phyloP scores from a whole-genome alignment of 768 basidiomycete species.

The Calocybe indica region DNA sequence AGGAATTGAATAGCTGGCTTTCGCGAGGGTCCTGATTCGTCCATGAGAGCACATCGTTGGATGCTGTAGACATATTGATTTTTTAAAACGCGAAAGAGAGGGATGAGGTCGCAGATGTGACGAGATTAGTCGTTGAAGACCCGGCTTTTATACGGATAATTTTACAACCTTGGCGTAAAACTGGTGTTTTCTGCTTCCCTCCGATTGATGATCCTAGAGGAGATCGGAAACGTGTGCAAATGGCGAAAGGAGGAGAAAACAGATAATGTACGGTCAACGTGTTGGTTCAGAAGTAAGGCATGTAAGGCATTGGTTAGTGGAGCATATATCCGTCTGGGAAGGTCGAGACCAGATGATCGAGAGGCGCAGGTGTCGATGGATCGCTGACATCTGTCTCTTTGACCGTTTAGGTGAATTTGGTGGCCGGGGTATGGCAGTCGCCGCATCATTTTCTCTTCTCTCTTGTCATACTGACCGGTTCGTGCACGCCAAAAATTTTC shows the following conservation, averaged over 20 bases:
- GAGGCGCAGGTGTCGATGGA: conserved; percentile 52
- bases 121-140: too few relatives aligned
- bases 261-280: conserved; percentile 70
- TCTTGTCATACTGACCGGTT: conserved; percentile 14
- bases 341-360: conserved; percentile 61
- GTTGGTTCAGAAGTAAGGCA: conserved; percentile 60
- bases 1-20: conserved; percentile 76
- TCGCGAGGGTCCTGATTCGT: conserved; percentile 83
- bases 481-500: conserved; percentile 18
- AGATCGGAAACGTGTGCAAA: conserved; percentile 74
- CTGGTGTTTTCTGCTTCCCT: conserved; percentile 31
- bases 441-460: conserved; percentile 17
- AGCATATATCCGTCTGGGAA: conserved; percentile 59
- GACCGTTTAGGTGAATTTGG: conserved; percentile 13
- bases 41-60: conserved; percentile 78
- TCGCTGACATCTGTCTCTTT: conserved; percentile 25
- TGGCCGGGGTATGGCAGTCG: conserved; percentile 8
- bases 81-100: conserved; percentile 8
- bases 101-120: conserved; percentile 8
- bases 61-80: conserved; percentile 40
- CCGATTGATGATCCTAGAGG: conserved; percentile 46
- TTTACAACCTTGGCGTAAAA: conserved; percentile 31
- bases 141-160: too few relatives aligned
- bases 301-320: conserved; percentile 62
- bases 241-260: conserved; percentile 59